Evolutionary conservation across 495 filamentous ascomycete genomes (phyloP), one percentile per base, ranked within the genome.

Genomic region (Platismatia glauca): DNA sequence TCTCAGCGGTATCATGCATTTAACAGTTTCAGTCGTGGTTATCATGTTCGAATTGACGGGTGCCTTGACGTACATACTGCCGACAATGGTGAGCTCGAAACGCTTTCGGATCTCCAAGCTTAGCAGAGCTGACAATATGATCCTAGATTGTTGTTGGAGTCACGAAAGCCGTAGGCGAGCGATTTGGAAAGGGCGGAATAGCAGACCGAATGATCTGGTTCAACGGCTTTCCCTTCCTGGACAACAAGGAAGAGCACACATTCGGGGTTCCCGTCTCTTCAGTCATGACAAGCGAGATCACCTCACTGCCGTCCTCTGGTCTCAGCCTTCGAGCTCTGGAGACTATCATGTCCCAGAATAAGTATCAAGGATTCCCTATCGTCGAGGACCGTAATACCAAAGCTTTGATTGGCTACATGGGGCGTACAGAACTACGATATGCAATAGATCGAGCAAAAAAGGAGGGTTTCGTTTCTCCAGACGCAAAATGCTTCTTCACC

Each of bases 181-280:
- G 91, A 22, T 95, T 95, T 70, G 89, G 91, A 31, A 96, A 95
- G 69, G 94, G 95, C 7, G 94, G 94, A 37, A 97, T 98, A 61
- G 94, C 94, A 16, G 94, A 98, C 73, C 87, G 94, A 64, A 95
- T 96, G 90, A 98, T 98, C 65, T 97, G 91, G 92, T 96, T 97
- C 79, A 98, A 89, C 70, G 94, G 94, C 22, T 97, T 97, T 70
- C 94, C 94, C 0, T 97, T 95, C 78, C 81, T 98, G 6, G 94
- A 98, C 75, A 96, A 90, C 74, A 98, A 98, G 72, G 95, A 97
- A 75, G 95, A 97, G 58, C 94, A 97, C 72, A 90, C 90, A 56
- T 97, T 97, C 73, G 93, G 93, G 41, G 94, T 97, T 4, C 90
- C 94, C 0, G 93, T 97, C 35, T 95, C 91, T 6, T 84, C 89